Evolutionary conservation across 2,329 filamentous ascomycete genomes (phyloP).

Genomic region (Neocatenulostroma microsporum): DNA sequence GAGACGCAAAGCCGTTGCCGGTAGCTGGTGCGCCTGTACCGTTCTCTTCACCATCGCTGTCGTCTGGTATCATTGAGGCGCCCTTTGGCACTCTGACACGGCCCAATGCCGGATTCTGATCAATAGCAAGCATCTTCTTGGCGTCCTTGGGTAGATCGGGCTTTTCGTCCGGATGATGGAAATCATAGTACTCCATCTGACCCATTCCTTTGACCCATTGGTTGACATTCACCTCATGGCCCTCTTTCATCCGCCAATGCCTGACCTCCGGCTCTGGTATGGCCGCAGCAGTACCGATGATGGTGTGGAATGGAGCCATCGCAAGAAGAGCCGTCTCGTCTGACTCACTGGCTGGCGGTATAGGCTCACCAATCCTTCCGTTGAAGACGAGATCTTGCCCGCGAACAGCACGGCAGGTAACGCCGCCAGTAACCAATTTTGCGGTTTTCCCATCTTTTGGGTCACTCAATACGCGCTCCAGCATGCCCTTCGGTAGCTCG

Average conservation of each 20-base stretch:
- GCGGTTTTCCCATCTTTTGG: constrained; percentile 4
- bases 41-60: constrained; percentile 4
- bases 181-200: constrained; percentile 12
- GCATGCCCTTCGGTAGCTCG: constrained; percentile 10
- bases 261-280: constrained; percentile 7
- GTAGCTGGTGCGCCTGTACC: neutral
- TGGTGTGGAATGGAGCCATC: constrained; percentile 2
- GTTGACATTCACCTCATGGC: constrained; percentile 10
- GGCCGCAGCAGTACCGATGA: neutral
- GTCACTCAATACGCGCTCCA: constrained; percentile 15
- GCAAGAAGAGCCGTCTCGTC: constrained; percentile 3
- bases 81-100: constrained; percentile 15
- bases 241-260: constrained; percentile 12
- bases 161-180: constrained; percentile 3
- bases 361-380: constrained; percentile 12
- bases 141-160: constrained; percentile 18
- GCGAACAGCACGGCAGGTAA: constrained; percentile 16
- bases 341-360: neutral
- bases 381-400: constrained; percentile 18
- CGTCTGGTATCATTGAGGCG: constrained; percentile 5
- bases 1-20: no score
- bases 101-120: constrained; percentile 8
- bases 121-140: constrained; percentile 10
- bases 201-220: constrained; percentile 22
- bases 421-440: constrained; percentile 8